phyloP scores from a whole-genome alignment of 2,329 filamentous ascomycete genomes.

The Neofusicoccum sp. region DNA sequence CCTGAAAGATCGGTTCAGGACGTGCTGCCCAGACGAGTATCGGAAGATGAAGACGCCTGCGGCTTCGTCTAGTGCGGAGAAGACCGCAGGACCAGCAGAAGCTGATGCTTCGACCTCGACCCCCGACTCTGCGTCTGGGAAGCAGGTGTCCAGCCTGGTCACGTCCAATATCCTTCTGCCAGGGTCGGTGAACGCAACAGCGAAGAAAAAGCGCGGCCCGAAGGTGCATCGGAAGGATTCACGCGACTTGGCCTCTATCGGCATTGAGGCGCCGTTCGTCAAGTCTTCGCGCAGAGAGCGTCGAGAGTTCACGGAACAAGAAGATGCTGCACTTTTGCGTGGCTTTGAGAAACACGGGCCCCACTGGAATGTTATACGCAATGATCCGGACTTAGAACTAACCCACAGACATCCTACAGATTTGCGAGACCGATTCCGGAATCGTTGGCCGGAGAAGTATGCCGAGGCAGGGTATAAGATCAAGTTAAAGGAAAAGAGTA shows the following conservation, averaged over 20 bases:
- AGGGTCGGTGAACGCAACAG: neutral
- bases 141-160: neutral
- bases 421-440: constrained; percentile 61
- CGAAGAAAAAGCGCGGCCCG: constrained; percentile 16
- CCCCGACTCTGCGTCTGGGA: neutral
- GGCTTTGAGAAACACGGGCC: constrained; percentile 60
- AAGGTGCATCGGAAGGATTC: constrained; percentile 26
- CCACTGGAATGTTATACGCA: constrained; percentile 59
- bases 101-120: neutral
- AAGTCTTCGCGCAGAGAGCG: constrained; percentile 54
- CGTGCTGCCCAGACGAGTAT: constrained; percentile 53
- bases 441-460: constrained; percentile 58
- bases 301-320: constrained; percentile 54
- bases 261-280: constrained; percentile 50
- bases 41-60: constrained; percentile 25
- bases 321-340: constrained; percentile 58
- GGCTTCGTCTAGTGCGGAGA: neutral
- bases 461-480: constrained; percentile 46
- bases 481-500: constrained; percentile 32
- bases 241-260: constrained; percentile 42
- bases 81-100: neutral
- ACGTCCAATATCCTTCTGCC: constrained; percentile 1
- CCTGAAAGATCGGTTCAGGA: constrained; percentile 61
- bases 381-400: constrained; percentile 54
- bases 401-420: constrained; percentile 51